Conservation (phyloP, 225 moss, liverwort and hornwort genomes). For the Straminergon stramineum region DNA sequence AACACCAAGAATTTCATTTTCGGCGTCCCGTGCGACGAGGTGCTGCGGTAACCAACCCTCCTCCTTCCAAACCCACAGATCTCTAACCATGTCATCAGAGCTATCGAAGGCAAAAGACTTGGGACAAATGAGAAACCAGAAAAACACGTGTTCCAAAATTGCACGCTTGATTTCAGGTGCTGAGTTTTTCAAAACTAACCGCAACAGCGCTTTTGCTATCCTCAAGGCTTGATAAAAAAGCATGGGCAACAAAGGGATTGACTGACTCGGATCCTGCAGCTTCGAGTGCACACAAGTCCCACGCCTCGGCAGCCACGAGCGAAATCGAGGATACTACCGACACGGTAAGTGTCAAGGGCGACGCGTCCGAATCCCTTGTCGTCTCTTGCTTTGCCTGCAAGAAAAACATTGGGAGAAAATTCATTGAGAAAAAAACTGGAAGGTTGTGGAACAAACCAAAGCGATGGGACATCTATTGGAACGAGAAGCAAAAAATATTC, state of each 20-base stretch:
- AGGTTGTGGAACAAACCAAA: neutral
- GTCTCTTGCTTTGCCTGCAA: conserved; percentile 37
- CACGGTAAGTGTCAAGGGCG: conserved; percentile 69
- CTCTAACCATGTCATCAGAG: neutral
- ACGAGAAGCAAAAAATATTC: neutral
- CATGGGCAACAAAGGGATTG: conserved; percentile 85
- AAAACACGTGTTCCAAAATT: neutral
- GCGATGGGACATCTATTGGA: neutral
- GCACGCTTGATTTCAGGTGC: neutral
- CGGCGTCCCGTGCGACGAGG: conserved; percentile 70
- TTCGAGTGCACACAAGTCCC: conserved; percentile 91
- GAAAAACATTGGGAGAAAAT: neutral
- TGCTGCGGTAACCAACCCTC: conserved; percentile 99
- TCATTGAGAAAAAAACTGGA: neutral
- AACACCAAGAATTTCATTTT: conserved; percentile 67
- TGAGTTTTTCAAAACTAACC: conserved; percentile 31
- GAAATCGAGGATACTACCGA: conserved; percentile 89
- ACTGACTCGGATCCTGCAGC: conserved; percentile 53
- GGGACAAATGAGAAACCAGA: neutral
- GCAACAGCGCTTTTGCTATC: conserved; percentile 92
- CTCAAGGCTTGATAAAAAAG: conserved; percentile 85
- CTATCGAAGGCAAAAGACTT: neutral
- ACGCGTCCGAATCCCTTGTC: conserved; percentile 15
- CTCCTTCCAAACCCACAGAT: conserved; percentile 45
- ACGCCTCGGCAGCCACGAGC: conserved; percentile 61